These are phyloP conservation scores for Trichoderma sp. DNA, from an alignment of 2,329 filamentous ascomycete species.

Conservation along the genomic window DNA sequence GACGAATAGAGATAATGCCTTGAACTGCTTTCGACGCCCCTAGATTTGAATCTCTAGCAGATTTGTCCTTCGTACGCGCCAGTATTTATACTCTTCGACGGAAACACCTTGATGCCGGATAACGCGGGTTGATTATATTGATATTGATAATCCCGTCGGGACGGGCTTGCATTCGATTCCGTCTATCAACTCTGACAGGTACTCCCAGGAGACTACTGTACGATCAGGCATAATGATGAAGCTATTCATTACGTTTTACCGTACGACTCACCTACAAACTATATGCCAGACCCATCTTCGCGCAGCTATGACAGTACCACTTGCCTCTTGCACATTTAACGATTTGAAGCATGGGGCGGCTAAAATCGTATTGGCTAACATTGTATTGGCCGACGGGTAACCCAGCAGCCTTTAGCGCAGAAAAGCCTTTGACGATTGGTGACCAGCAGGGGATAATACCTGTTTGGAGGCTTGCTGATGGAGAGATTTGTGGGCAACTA, in stretches of 20 bases:
- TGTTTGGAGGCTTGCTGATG: background rate
- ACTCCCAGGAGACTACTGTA: background rate
- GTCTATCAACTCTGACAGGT: background rate
- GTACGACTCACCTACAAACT: background rate
- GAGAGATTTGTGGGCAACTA: background rate
- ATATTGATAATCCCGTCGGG: slow-evolving; percentile 13
- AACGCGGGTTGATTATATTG: background rate
- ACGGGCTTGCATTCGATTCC: background rate
- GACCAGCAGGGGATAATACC: background rate
- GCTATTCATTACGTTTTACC: background rate
- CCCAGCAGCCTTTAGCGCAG: background rate
- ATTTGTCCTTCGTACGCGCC: background rate
- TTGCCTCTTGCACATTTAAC: slow-evolving; percentile 1
- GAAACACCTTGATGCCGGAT: background rate
- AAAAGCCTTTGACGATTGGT: background rate
- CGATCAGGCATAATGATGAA: background rate
- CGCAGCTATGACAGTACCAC: background rate
- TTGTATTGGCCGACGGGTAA: slow-evolving; percentile 19
- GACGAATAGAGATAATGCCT: background rate
- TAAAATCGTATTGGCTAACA: slow-evolving; percentile 22
- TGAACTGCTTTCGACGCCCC: background rate
- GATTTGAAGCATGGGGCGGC: background rate
- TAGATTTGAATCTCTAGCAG: background rate
- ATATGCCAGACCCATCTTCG: background rate
- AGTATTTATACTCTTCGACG: slow-evolving; percentile 1